Evolutionary conservation across 306 rosid species (phyloP), one percentile per base, ranked within the genome.

Genomic region (Glycine tomentella): DNA sequence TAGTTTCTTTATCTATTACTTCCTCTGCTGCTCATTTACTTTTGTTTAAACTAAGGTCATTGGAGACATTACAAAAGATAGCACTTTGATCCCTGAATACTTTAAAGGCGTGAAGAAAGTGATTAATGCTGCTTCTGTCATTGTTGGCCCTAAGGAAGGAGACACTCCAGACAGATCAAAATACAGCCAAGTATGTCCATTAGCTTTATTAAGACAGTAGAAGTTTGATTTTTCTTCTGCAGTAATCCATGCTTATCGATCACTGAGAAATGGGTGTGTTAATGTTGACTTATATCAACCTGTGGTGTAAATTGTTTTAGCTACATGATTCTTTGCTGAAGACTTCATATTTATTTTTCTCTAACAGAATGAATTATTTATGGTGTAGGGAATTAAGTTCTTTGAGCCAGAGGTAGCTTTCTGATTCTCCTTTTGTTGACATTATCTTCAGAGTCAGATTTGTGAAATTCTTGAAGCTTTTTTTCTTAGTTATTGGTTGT

Each of bases 71-170:
- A 93, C 99, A 53, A 88, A 88, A 86, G 93, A 85, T 85, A 85
- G 88, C 87, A 93, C 95, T 59, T 83, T 95, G 84, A 75, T 72
- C 49, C 94, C 97, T 33, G 94, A 91, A 75, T 85, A 82, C 85
- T 95, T 93, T 76, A 89, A 89, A 84, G 98, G 98, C 82, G 98
- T 93, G 80, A 91, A 89, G 90, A 95, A 85, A 78, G 93, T 95
- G 69, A 88, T 95, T 79, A 95, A 92, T 84, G 91, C 91, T 50
- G 93, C 85, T 82, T 91, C 99, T 64, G 98, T 95, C 80, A 95
- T 93, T 79, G 97, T 95, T 80, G 99, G 99, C 17, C 99, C 99
- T 44, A 93, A 95, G 88, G 99, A 95, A 90, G 99, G 99, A 87
- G 87, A 84, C 85, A 95, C 99, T 84, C 97, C 98, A 53, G 99